These are phyloP conservation scores for Linaria vulgaris DNA, from an alignment of 257 asterid species.

Conservation along the genomic window DNA sequence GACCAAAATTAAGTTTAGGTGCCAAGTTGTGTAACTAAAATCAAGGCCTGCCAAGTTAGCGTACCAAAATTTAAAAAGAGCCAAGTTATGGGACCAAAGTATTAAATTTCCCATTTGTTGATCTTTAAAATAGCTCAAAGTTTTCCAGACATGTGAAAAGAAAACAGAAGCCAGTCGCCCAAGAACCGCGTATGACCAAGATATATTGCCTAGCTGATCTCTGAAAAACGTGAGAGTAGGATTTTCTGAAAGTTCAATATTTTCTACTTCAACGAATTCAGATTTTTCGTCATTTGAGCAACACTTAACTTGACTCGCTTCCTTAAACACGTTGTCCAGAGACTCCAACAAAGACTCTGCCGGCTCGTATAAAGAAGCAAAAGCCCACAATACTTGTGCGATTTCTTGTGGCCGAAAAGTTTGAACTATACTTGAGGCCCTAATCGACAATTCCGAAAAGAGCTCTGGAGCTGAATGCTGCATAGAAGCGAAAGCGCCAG, in stretches of 20 bases:
- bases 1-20: too few relatives aligned
- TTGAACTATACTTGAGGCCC: constrained; percentile 59
- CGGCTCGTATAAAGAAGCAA: constrained; percentile 76
- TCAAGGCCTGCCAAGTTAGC: too few relatives aligned
- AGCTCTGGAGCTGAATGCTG: constrained; percentile 86
- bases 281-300: constrained; percentile 28
- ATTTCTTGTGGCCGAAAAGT: constrained; percentile 87
- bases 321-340: constrained; percentile 52
- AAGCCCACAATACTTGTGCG: constrained; percentile 92
- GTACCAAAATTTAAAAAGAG: too few relatives aligned
- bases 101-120: too few relatives aligned
- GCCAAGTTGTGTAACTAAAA: too few relatives aligned
- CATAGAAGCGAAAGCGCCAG: constrained; percentile 97
- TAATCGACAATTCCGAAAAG: constrained; percentile 53
- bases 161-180: constrained; percentile 58
- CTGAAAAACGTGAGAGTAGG: constrained; percentile 49
- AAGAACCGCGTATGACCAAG: constrained; percentile 91
- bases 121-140: constrained; percentile 56
- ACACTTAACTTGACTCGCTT: constrained; percentile 46
- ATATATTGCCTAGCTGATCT: constrained; percentile 75
- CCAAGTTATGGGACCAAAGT: too few relatives aligned
- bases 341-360: constrained; percentile 65
- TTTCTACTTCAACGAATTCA: constrained; percentile 28
- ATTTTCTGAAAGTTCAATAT: constrained; percentile 20
- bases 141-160: constrained; percentile 65